Conservation (phyloP, 1,284 basidiomycete species). For the Apiotrichum mycotoxinovorans region DNA sequence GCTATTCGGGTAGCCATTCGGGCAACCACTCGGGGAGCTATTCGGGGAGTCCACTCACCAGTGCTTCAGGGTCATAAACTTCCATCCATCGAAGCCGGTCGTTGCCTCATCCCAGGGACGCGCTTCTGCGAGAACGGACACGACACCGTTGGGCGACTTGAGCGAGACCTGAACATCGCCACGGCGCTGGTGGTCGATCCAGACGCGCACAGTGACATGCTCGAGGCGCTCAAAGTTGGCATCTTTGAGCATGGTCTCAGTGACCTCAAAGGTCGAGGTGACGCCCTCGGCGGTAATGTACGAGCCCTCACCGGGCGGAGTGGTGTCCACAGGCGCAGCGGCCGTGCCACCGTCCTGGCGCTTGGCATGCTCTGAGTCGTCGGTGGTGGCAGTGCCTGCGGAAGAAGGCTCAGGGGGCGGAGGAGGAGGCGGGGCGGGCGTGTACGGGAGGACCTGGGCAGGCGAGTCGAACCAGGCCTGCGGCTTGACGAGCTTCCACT, state of each 20-base stretch:
- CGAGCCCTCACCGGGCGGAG: constrained; percentile 19
- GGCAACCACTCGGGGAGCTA: too few relatives aligned
- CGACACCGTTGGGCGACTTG: constrained; percentile 78
- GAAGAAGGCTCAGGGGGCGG: neutral
- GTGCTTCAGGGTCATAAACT: constrained; percentile 97
- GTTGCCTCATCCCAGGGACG: constrained; percentile 66
- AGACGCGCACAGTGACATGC: constrained; percentile 88
- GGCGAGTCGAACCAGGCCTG: constrained; percentile 84
- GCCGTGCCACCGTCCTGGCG: neutral
- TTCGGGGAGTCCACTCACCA: constrained; percentile 71
- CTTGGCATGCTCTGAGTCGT: neutral
- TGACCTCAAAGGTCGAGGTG: constrained; percentile 65
- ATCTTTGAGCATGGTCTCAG: constrained; percentile 63
- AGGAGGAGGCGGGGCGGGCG: constrained; percentile 16
- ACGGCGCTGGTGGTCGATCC: constrained; percentile 79
- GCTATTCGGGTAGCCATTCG: too few relatives aligned
- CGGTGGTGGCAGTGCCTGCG: too few relatives aligned
- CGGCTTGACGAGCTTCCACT: constrained; percentile 86
- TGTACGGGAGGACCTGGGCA: constrained; percentile 59
- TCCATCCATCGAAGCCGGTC: constrained; percentile 86
- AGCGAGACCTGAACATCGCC: constrained; percentile 94
- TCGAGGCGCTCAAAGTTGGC: constrained; percentile 85
- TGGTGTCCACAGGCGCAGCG: constrained; percentile 12
- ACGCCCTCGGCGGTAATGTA: constrained; percentile 67
- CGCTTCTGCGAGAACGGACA: constrained; percentile 73